Evolutionary conservation across 2,329 filamentous ascomycete genomes (phyloP).

Genomic region (Samsoniella hepiali): DNA sequence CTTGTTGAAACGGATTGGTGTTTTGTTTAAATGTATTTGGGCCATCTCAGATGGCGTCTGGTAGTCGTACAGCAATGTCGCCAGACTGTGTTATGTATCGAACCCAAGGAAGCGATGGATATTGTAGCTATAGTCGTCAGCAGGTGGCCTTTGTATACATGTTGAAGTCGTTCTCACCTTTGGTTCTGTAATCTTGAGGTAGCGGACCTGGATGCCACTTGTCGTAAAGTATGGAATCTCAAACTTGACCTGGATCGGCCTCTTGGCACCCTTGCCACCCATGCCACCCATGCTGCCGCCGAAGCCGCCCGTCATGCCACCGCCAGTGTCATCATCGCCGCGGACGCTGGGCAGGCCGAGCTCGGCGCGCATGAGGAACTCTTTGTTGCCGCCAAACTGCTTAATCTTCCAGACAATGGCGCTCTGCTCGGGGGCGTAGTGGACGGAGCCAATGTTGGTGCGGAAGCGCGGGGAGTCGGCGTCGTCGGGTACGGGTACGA

Average conservation of each 20-base stretch:
- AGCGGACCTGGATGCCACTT: slow-evolving; percentile 95
- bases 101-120: slow-evolving; percentile 95
- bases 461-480: slow-evolving; percentile 94
- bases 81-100: slow-evolving; percentile 98
- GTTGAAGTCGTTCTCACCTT: slow-evolving; percentile 61
- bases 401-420: slow-evolving; percentile 99
- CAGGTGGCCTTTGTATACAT: background rate
- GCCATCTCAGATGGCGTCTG: slow-evolving; percentile 69
- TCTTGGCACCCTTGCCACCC: slow-evolving; percentile 79
- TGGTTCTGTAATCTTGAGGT: slow-evolving; percentile 98
- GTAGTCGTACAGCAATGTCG: slow-evolving; percentile 90
- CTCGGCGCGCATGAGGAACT: slow-evolving; percentile 97
- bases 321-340: slow-evolving; percentile 91
- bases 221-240: slow-evolving; percentile 99
- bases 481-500: slow-evolving; percentile 94
- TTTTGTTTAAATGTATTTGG: background rate
- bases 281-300: slow-evolving; percentile 95
- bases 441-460: slow-evolving; percentile 94
- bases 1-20: background rate
- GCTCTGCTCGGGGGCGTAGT: slow-evolving; percentile 95
- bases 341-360: slow-evolving; percentile 90
- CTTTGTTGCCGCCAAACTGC: slow-evolving; percentile 97
- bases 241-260: slow-evolving; percentile 98
- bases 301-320: slow-evolving; percentile 96
- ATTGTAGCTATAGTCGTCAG: slow-evolving; percentile 70